Evolutionary conservation across 208 protist species (phyloP).

Genomic region (Acanthamoeba royreba): DNA sequence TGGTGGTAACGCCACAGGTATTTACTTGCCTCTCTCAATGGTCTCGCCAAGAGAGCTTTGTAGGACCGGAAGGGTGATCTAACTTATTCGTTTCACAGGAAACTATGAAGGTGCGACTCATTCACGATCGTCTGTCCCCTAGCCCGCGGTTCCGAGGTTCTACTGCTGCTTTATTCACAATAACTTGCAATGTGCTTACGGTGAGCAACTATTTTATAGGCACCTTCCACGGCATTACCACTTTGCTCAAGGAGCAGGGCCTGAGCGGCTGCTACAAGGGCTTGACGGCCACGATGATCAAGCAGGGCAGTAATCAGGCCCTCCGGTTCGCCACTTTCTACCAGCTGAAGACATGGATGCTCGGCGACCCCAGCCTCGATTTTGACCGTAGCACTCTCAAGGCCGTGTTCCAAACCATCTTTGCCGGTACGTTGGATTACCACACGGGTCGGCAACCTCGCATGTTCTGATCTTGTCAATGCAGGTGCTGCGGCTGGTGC

Average conservation of each 20-base stretch:
- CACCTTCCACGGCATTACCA: constrained; percentile 37
- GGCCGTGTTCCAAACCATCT: background rate
- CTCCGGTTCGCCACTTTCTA: constrained; percentile 57
- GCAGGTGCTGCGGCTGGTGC: constrained; percentile 52
- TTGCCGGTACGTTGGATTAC: too few species aligned
- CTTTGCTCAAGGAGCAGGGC: background rate
- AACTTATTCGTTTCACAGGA: too few species aligned
- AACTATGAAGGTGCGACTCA: constrained; percentile 58
- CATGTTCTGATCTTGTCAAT: too few species aligned
- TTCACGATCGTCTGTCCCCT: constrained; percentile 38
- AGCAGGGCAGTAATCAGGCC: constrained; percentile 65
- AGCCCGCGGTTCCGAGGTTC: constrained; percentile 37
- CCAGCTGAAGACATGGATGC: background rate
- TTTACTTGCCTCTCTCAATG: background rate
- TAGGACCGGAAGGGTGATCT: too few species aligned
- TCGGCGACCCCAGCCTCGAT: background rate
- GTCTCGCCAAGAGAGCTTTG: background rate
- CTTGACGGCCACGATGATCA: constrained; percentile 55
- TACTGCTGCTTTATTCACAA: too few species aligned
- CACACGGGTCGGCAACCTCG: too few species aligned
- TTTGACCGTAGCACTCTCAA: background rate
- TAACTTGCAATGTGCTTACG: background rate
- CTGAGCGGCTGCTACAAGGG: constrained; percentile 56
- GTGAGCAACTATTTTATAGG: too few species aligned
- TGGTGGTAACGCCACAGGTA: constrained; percentile 20